A percentile compares a stretch with the other conserved stretches of the same genome.
phyloP scores from a whole-genome alignment of 2,329 filamentous ascomycete genomes.

The Dactylellina haptotyla region DNA sequence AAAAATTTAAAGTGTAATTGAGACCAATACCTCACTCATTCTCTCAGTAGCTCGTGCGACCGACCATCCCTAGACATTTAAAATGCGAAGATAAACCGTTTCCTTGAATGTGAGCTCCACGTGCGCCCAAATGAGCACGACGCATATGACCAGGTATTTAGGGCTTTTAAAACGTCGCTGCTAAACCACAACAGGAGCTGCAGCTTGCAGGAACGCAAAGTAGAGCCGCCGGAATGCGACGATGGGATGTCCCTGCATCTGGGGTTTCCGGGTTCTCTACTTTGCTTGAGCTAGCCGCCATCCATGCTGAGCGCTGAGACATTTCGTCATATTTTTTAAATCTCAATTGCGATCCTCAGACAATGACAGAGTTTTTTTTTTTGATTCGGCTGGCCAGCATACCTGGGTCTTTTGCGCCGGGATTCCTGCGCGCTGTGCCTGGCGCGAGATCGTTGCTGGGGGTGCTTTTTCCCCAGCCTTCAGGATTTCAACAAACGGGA shows the following conservation, averaged over 20 bases:
- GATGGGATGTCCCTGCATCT: constrained; percentile 29
- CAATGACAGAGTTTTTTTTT: too few species aligned
- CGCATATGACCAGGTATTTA: too few species aligned
- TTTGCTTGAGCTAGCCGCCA: constrained; percentile 19
- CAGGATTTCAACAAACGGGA: background rate
- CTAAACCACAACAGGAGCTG: too few species aligned
- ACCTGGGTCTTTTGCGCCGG: background rate
- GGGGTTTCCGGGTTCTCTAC: constrained; percentile 1
- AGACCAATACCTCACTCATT: too few species aligned
- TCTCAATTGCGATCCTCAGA: background rate
- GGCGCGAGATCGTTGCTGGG: background rate
- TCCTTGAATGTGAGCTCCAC: background rate
- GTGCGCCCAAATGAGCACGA: too few species aligned
- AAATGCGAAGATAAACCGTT: too few species aligned
- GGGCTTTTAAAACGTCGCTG: background rate
- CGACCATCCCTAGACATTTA: too few species aligned
- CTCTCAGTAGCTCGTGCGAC: too few species aligned
- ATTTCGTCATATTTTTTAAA: constrained; percentile 19
- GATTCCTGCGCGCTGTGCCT: background rate
- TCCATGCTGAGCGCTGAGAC: background rate
- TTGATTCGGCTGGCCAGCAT: constrained; percentile 13
- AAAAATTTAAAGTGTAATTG: too few species aligned
- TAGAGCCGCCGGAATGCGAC: background rate
- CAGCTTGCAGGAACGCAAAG: background rate
- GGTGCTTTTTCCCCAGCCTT: background rate